phyloP scores from a whole-genome alignment of 2,329 filamentous ascomycete genomes.

The Penicillium expansum region DNA sequence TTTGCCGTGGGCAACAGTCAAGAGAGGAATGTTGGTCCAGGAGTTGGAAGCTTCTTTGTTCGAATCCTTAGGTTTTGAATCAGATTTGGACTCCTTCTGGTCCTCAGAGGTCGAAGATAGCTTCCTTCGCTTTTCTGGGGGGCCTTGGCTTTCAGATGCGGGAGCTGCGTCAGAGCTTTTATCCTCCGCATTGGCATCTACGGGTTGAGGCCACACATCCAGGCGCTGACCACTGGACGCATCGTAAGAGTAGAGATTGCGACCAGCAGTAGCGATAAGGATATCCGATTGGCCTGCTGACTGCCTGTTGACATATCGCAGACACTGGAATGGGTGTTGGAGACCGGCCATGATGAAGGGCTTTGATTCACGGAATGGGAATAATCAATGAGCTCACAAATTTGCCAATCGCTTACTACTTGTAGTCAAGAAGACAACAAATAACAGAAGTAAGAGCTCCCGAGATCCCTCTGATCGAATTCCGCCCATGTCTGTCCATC shows the following conservation, averaged over 20 bases:
- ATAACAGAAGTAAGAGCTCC: background rate
- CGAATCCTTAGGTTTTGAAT: conserved; percentile 2
- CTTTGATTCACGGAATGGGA: background rate
- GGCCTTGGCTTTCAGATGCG: conserved; percentile 31
- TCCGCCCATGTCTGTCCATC: conserved; percentile 4
- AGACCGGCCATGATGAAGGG: conserved; percentile 32
- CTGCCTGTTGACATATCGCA: conserved; percentile 44
- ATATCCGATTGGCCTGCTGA: conserved; percentile 40
- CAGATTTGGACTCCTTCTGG: conserved; percentile 13
- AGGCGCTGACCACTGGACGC: conserved; percentile 57
- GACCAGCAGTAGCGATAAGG: conserved; percentile 71
- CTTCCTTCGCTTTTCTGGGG: conserved; percentile 47
- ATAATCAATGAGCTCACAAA: background rate
- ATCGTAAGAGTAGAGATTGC: conserved; percentile 66
- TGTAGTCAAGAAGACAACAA: background rate
- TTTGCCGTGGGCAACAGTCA: conserved; percentile 59
- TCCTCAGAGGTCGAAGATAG: conserved; percentile 32
- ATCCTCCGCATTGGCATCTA: conserved; percentile 30
- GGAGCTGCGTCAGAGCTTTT: conserved; percentile 20
- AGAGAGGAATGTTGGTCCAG: conserved; percentile 64
- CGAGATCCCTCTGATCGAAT: conserved; percentile 1
- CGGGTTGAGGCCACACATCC: conserved; percentile 56
- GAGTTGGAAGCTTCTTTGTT: conserved; percentile 21
- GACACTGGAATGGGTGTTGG: conserved; percentile 62
- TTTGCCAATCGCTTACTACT: background rate